phyloP scores from a whole-genome alignment of 257 asterid species.

The Solanum sejunctum region DNA sequence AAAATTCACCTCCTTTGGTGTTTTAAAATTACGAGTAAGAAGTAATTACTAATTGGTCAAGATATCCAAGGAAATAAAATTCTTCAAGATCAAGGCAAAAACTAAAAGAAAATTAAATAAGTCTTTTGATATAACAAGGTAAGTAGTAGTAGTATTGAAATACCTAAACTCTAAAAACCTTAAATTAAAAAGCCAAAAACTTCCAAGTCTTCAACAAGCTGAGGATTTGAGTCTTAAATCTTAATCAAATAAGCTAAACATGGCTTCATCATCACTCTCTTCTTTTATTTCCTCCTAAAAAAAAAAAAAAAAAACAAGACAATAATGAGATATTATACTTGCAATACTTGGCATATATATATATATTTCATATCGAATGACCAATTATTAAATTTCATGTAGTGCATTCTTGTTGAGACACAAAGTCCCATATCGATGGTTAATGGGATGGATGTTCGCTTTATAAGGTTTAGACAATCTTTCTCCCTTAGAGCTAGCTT shows the following conservation, averaged over 20 bases:
- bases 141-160: background rate
- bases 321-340: background rate
- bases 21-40: background rate
- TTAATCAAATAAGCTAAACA: background rate
- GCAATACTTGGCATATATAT: background rate
- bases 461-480: too few species aligned
- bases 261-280: background rate
- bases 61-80: background rate
- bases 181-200: background rate
- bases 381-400: too few species aligned
- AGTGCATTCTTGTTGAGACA: too few species aligned
- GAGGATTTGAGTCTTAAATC: background rate
- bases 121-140: background rate
- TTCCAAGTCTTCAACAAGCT: background rate
- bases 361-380: too few species aligned
- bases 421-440: too few species aligned
- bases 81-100: background rate
- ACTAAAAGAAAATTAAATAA: background rate
- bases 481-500: too few species aligned
- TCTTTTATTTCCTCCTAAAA: background rate
- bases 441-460: too few species aligned
- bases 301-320: background rate
- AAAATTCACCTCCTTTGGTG: background rate
- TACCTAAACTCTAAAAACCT: too few species aligned
- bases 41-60: background rate